These are phyloP conservation scores for Umbelopsis sp. DNA, from an alignment of 192 early-diverging fungal species.

Conservation along the genomic window DNA sequence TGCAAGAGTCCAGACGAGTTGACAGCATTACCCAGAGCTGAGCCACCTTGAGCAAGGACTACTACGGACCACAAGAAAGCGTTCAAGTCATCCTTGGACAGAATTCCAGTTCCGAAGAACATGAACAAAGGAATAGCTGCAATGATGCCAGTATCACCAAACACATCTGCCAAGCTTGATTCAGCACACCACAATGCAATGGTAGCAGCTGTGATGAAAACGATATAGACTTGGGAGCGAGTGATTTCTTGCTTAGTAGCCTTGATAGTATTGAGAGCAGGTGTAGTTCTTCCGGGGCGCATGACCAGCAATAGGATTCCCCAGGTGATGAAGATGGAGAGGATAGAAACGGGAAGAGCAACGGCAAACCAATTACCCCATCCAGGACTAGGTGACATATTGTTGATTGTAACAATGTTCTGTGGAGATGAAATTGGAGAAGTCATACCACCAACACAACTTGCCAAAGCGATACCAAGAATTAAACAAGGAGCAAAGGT, in stretches of 20 bases:
- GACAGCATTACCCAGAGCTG: conserved; percentile 73
- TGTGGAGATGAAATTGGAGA: conserved; percentile 80
- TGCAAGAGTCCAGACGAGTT: conserved; percentile 69
- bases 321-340: conserved; percentile 68
- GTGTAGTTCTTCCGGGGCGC: conserved; percentile 54
- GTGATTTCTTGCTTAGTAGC: conserved; percentile 46
- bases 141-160: conserved; percentile 77
- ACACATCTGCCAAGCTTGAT: conserved; percentile 49
- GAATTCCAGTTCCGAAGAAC: conserved; percentile 70
- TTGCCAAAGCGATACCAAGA: conserved; percentile 75
- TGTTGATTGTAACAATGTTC: conserved; percentile 77
- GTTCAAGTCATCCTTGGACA: conserved; percentile 78
- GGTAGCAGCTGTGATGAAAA: conserved; percentile 57
- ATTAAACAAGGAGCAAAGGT: conserved; percentile 66
- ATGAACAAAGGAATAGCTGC: conserved; percentile 72
- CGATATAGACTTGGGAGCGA: conserved; percentile 57
- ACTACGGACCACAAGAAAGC: conserved; percentile 62
- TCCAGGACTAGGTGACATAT: conserved; percentile 65
- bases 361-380: conserved; percentile 76
- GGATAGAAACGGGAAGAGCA: conserved; percentile 64
- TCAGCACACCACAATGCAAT: conserved; percentile 76
- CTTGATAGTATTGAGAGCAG: conserved; percentile 45
- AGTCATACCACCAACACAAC: conserved; percentile 78
- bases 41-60: conserved; percentile 75
- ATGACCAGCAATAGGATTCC: conserved; percentile 62